Conservation (phyloP, 768 basidiomycete species). For the Inosperma sp. region DNA sequence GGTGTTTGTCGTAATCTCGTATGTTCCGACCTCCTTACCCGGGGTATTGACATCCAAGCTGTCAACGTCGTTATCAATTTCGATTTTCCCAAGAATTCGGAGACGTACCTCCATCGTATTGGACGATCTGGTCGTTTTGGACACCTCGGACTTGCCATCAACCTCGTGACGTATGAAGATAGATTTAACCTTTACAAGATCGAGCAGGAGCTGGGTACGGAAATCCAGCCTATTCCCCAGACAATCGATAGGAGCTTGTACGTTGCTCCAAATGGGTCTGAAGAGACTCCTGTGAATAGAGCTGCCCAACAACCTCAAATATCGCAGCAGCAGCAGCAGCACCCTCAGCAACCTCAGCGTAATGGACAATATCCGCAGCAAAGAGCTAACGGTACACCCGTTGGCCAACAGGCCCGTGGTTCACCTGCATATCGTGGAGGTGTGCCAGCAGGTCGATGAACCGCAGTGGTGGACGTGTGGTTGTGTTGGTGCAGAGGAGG, state of each 20-base stretch:
- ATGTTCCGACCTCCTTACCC: conserved; percentile 94
- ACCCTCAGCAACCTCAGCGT: conserved; percentile 22
- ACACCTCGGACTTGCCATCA: conserved; percentile 95
- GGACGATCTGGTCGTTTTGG: conserved; percentile 98
- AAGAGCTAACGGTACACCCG: conserved; percentile 10
- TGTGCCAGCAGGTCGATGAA: conserved; percentile 35
- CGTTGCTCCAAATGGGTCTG: conserved; percentile 68
- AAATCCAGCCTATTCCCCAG: conserved; percentile 94
- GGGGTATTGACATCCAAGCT: conserved; percentile 99
- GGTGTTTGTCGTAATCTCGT: conserved; percentile 98
- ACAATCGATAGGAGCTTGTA: conserved; percentile 88
- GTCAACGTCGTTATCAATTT: conserved; percentile 99
- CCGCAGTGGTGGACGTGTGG: background rate
- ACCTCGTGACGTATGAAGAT: conserved; percentile 97
- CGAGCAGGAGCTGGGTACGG: conserved; percentile 97
- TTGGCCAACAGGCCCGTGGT: conserved; percentile 16
- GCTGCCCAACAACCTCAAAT: conserved; percentile 33
- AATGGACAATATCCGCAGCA: conserved; percentile 23
- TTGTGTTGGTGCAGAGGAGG: background rate
- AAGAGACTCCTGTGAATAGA: conserved; percentile 41
- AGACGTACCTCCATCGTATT: conserved; percentile 98
- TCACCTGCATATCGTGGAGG: conserved; percentile 34
- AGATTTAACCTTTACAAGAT: conserved; percentile 97
- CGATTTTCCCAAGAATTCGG: conserved; percentile 98
- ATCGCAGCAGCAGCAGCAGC: conserved; percentile 24